Evolutionary conservation across 305 asterid species (phyloP), one percentile per base, ranked within the genome.

Genomic region (Ajuga reptans): DNA sequence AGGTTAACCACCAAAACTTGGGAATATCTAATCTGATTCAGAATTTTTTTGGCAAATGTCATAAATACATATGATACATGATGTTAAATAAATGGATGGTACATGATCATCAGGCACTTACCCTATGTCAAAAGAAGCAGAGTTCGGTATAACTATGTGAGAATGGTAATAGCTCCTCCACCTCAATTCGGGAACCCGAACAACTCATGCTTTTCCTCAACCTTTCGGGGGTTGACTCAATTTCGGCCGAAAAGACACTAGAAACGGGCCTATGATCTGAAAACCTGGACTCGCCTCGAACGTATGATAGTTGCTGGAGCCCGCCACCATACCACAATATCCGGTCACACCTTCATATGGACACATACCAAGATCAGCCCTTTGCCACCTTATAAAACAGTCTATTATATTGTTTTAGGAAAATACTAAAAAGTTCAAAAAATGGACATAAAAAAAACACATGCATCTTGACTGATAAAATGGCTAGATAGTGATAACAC

Each of bases 181-280:
- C 89, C 77, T 86, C 89, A n/a, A 89, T 80, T 78, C 87, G 85
- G 39, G 96, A 85, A 80, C 86, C 83, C 45, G 96, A 91, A 78
- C 89, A 84, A 70, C 98, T 92, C 87, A 66, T 86, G 83, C 89
- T 92, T 81, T 79, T 89, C 78, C 89, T 88, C 72, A 86, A 82
- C 68, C 89, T 73, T 74, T 73, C 78, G 1, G 96, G 92, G 78
- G 75, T 84, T 8, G 84, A 79, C 83, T 89, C 96, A 2, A 89
- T 84, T 71, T 92, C 98, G 7, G 98, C 98, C 87, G 85, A 84
- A 73, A 91, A 91, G 15, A 91, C 86, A 72, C 92, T 86, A 1
- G 94, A 91, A 65, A 91, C 98, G 0, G 95, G 98, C 52, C 98
- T 84, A 45, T 91, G 98, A 77, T 91, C 98, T 8, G 98, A 92